Conservation (phyloP, 2,329 filamentous ascomycete species). For the Herpotrichia juniperi region DNA sequence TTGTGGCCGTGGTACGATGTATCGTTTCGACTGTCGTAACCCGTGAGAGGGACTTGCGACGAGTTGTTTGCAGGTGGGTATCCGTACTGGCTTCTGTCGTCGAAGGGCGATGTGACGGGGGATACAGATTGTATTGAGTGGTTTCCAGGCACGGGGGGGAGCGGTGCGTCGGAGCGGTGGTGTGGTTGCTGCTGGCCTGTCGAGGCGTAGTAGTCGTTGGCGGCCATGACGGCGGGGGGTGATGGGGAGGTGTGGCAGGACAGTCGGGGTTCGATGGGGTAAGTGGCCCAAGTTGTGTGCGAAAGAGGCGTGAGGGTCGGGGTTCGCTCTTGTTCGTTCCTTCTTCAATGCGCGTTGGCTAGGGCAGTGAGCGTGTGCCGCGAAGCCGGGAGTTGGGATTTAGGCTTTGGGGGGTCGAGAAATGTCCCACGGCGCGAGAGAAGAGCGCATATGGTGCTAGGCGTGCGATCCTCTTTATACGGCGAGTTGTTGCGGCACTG, state of each 20-base stretch:
- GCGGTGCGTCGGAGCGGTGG: constrained; percentile 49
- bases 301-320: background rate
- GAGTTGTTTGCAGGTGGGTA: constrained; percentile 44
- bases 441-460: background rate
- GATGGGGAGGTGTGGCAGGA: background rate
- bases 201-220: constrained; percentile 67
- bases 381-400: background rate
- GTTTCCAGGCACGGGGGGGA: constrained; percentile 38
- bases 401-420: background rate
- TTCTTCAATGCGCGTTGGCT: background rate
- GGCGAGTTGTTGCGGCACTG: background rate
- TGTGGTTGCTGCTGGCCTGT: constrained; percentile 22
- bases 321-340: background rate
- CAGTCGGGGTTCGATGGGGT: constrained; percentile 1
- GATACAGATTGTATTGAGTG: constrained; percentile 40
- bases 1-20: constrained; percentile 62
- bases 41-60: constrained; percentile 56
- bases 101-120: constrained; percentile 38
- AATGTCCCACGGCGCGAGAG: background rate
- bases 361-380: background rate
- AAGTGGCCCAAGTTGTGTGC: background rate
- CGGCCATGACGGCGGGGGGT: constrained; percentile 45
- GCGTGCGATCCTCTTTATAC: background rate
- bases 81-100: constrained; percentile 54
- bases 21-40: constrained; percentile 57